Evolutionary conservation across 306 rosid genomes (phyloP), one percentile per base, ranked within the genome.

Genomic region (Dicorynia guianensis): DNA sequence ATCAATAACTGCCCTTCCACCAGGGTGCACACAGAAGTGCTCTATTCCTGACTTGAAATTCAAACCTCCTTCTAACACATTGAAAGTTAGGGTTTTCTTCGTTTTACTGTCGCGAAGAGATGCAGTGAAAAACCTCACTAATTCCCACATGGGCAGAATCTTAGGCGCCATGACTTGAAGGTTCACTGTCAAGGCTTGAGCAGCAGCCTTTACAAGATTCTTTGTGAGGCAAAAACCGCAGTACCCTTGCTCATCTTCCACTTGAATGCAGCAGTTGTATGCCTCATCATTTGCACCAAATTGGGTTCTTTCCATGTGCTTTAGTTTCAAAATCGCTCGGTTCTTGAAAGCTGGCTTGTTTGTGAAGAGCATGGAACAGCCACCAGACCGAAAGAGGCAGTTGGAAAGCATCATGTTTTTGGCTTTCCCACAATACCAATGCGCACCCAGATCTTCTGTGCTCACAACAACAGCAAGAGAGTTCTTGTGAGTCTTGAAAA

Each of bases 381-480:
- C 86, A 38, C 91, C 91, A 0, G 85, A 79, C 0, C 88, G 85
- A 69, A 79, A 84, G 30, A 87, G 70, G 65, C 91, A 87, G 36
- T 87, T 84, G 1, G 91, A 76, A 25, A 84, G 82, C 79, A 84
- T 76, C 88, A 87, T 81, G 33, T 80, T 63, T 52, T 76, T 82
- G 25, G 79, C 83, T 60, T 68, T 84, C 43, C 87, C 88, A 6
- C 79, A 63, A 55, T 81, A 87, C 87, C 91, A 87, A 18, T 84
- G 73, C 0, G 91, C 85, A n/a, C 77, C 85, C 36, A 87, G 43
- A 10, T 88, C 81, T 42, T 87, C 88, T 4, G 91, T 79, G 71
- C 88, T 87, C 69, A 87, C 84, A 56, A 84, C 85, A 14, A 84
- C 4, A 19, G 88, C 88, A n/a, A 75, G 60, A 2, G 61, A 11